Base-by-base conservation (phyloP, 1,139 yeast genomes). In the Kodamaea anthophila region DNA sequence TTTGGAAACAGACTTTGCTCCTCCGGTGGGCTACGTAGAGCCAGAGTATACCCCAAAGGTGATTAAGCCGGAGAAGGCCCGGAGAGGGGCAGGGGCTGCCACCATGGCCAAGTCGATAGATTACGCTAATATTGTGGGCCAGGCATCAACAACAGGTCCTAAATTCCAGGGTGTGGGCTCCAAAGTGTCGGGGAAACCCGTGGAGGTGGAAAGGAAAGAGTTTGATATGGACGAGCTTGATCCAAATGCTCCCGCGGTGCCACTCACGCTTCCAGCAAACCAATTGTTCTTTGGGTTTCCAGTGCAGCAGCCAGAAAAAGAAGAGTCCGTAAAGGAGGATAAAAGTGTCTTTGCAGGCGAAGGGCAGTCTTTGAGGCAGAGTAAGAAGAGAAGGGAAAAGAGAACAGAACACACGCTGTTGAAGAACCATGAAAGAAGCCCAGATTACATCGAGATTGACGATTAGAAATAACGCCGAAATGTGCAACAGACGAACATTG, bases 21-120 rank as follows among this genome's bases (percentile, higher is more conserved):
- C 98, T 4, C 99, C 98, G 0, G 96, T 91, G 4, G 99, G 99
- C 0, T 93, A 93, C 49, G 96, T 85, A 16, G 98, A 91, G 50
- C 94, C 94, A 1, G 82, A 77, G 42, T 76, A 76, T 41, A 58
- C 49, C 28, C 70, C 70, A 5, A 45, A 49, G 29, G 49, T 46
- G 5, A 46, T 53, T n/a, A 38, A 34, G 21, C 43, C 53, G 12
- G 43, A 58, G 1, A 43, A 51, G 9, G 61, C 61, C 18, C 59
- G 55, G 41, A 47, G 57, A 37, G 53, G 71, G 16, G 67, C 64
- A 0, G 73, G 80, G 2, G 68, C 72, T 4, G 94, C 87, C 1
- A 70, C 88, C 1, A 85, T 86, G 96, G 91, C 95, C 1, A 69
- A 65, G 36, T 64, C 84, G 12, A 77, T 87, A 33, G 74, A 81